Evolutionary conservation across 2,329 filamentous ascomycete species (phyloP), one percentile per base, ranked within the genome.

Genomic region (Lecanicillium sp.): DNA sequence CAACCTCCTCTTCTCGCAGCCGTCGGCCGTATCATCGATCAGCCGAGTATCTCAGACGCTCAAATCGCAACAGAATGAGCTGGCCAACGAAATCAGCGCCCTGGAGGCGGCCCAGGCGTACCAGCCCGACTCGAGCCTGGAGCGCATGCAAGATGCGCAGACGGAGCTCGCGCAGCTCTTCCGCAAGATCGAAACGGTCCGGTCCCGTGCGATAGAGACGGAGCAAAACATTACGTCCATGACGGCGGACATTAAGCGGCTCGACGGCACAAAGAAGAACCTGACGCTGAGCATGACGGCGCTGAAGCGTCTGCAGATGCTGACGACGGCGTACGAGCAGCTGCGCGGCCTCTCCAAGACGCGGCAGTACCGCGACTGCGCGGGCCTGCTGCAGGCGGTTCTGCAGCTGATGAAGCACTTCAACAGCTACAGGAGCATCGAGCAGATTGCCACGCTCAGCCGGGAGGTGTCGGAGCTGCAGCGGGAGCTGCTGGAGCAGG

Each of bases 291-390:
- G 88, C 48, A 98, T 98, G 92, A 98, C 92, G 31, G 90, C 90
- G 17, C 70, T 98, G 54, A 98, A 98, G 69, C 77, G 92, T 33
- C 72, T 98, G 51, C 92, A 98, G 71, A 98, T 98, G 92, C 68
- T 98, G 57, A 97, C 92, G 5, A 97, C 92, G 4, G 92, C 92
- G n/a, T 98, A 97, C 63, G 92, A 97, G 58, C 92, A 98, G 65
- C 72, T 98, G 42, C 77, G 85, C 42, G 85, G 80, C 3, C 69
- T 96, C 49, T 84, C 86, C 48, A 85, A 85, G 61, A 83, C 84
- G 27, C 74, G 90, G 41, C 92, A 98, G 60, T 98, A 98, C 60
- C 74, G 87, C 47, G 92, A 98, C 59, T 97, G 92, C 57, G 89
- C 90, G 13, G 88, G 94, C 52, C 71, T 98, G 43, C 70, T 98